phyloP scores from a whole-genome alignment of 169 alveolate genomes.

The Toxoplasma gondii region DNA sequence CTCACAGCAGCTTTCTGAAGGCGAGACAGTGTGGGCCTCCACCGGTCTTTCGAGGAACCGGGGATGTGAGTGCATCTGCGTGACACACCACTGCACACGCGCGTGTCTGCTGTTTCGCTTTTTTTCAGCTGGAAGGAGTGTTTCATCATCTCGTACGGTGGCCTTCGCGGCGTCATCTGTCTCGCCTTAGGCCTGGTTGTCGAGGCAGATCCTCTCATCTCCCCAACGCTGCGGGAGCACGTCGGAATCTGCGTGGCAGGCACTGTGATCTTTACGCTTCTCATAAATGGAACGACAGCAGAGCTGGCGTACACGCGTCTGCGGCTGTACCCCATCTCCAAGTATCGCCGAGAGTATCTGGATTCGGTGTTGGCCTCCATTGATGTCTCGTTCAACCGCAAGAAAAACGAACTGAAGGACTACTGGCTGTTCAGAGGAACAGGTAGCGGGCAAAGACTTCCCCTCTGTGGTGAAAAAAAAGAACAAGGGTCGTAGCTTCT shows the following conservation, averaged over 20 bases:
- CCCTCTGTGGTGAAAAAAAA: too few species aligned
- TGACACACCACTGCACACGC: too few species aligned
- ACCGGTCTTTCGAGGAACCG: too few species aligned
- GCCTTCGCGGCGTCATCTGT: conserved; percentile 91
- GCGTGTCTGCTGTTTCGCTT: background rate
- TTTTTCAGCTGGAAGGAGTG: conserved; percentile 76
- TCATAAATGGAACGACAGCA: conserved; percentile 89
- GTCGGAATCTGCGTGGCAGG: conserved; percentile 90
- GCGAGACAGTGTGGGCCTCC: too few species aligned
- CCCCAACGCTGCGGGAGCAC: conserved; percentile 63
- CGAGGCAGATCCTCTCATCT: conserved; percentile 82
- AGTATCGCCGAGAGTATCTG: background rate
- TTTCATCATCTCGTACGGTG: conserved; percentile 88
- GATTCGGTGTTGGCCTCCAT: background rate
- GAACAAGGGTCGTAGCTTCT: too few species aligned
- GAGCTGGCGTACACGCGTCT: conserved; percentile 80
- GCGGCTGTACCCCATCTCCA: conserved; percentile 80
- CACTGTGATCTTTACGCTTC: conserved; percentile 83
- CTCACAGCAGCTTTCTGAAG: too few species aligned
- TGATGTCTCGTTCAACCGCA: background rate
- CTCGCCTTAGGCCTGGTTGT: conserved; percentile 88
- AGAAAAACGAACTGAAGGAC: conserved; percentile 1
- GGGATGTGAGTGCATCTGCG: too few species aligned
- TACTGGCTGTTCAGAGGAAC: background rate
- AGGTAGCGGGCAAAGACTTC: background rate